Conservation (phyloP, 306 rosid genomes). For the Rubus idaeus region DNA sequence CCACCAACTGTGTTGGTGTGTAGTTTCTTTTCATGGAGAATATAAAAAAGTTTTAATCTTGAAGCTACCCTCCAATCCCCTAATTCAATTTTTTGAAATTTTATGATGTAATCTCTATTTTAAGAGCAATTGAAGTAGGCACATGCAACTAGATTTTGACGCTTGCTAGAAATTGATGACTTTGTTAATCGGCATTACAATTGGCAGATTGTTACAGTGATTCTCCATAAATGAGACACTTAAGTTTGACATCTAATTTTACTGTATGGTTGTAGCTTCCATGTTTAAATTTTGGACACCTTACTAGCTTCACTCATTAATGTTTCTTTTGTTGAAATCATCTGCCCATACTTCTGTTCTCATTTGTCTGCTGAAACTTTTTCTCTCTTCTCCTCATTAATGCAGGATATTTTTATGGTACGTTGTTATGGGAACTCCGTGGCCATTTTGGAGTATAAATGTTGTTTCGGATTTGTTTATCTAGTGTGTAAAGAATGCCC, state of each 20-base stretch:
- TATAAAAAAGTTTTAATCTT: not conserved
- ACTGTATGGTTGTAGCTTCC: not conserved
- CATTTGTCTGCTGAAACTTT: not conserved
- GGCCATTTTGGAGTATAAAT: slow-evolving; percentile 6
- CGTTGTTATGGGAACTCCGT: not conserved
- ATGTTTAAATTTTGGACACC: not conserved
- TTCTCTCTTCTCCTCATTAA: not conserved
- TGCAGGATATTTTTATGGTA: slow-evolving; percentile 15
- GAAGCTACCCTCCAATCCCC: not conserved
- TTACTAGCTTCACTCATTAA: not conserved
- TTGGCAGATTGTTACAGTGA: not conserved
- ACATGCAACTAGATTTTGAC: not conserved
- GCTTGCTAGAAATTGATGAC: not conserved
- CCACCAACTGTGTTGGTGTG: not conserved
- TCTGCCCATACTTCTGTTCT: not conserved
- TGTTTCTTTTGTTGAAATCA: not conserved
- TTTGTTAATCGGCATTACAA: not conserved
- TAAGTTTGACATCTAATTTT: slow-evolving; percentile 4
- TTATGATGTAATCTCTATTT: not conserved
- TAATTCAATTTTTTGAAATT: not conserved
- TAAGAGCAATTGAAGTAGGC: not conserved
- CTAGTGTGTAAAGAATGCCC: slow-evolving; percentile 3
- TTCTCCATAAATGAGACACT: slow-evolving; percentile 6
- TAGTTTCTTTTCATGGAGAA: not conserved
- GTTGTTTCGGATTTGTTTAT: not conserved